phyloP scores from a whole-genome alignment of 2,329 filamentous ascomycete species.

The Diplodia intermedia region DNA sequence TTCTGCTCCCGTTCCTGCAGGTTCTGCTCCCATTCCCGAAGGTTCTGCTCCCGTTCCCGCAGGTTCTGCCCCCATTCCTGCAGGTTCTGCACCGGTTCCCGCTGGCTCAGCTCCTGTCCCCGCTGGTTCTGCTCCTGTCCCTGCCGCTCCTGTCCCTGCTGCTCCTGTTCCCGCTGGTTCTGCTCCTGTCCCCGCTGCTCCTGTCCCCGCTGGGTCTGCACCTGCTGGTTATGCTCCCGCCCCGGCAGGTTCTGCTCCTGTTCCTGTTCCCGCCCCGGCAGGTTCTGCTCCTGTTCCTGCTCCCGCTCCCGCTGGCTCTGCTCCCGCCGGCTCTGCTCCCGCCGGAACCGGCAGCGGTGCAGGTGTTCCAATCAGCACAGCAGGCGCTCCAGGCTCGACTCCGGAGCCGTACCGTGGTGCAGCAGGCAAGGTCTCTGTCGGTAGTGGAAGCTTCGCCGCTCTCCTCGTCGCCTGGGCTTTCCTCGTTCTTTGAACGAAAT shows the following conservation, averaged over 20 bases:
- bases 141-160: too few relatives aligned
- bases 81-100: background rate
- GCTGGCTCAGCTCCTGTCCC: background rate
- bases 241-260: too few relatives aligned
- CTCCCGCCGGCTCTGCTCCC: background rate
- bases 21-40: too few relatives aligned
- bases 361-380: background rate
- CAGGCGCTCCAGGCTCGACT: background rate
- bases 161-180: background rate
- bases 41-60: too few relatives aligned
- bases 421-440: background rate
- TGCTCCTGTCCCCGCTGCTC: background rate
- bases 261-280: too few relatives aligned
- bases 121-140: too few relatives aligned
- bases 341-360: background rate
- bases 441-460: background rate
- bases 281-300: background rate
- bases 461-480: background rate
- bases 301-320: background rate
- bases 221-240: too few relatives aligned
- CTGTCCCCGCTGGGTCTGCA: background rate
- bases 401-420: background rate
- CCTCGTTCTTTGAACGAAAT: background rate
- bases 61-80: too few relatives aligned
- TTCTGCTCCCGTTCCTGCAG: too few relatives aligned